Percentiles rank a stretch among this genome's conserved stretches.
Evolutionary conservation across 108 stramenopile species (phyloP).

Genomic region (Pseudonitzschia multiseries): DNA sequence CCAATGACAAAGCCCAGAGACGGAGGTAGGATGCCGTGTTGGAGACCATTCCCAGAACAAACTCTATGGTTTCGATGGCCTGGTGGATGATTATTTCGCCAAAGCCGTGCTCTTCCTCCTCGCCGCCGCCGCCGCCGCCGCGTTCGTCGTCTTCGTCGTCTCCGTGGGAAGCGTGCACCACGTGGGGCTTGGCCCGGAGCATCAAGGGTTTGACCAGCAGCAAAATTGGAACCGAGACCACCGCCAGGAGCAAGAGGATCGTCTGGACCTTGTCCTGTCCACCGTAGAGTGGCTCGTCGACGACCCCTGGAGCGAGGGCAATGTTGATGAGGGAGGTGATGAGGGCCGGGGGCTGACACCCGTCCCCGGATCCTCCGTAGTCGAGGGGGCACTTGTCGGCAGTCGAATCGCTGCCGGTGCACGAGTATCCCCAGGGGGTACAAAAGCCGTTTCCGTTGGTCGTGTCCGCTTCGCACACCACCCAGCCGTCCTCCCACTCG

Average conservation of each 20-base stretch:
- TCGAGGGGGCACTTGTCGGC: conserved; percentile 86
- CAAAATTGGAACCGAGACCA: conserved; percentile 89
- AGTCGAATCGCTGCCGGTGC: conserved; percentile 56
- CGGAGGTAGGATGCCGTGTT: conserved; percentile 99
- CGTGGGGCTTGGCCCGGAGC: conserved; percentile 38
- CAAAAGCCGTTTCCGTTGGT: conserved; percentile 58
- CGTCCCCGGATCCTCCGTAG: conserved; percentile 92
- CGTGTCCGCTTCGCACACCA: conserved; percentile 40
- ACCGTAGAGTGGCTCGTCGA: conserved; percentile 93
- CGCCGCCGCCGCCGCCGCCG: conserved; percentile 46
- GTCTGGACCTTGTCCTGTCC: conserved; percentile 90
- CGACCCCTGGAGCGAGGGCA: conserved; percentile 90
- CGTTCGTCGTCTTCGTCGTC: conserved; percentile 27
- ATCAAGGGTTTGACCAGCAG: conserved; percentile 93
- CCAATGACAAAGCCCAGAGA: conserved; percentile 97
- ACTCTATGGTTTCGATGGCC: conserved; percentile 99
- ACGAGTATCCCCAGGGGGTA: conserved; percentile 81
- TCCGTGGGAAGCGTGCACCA: conserved; percentile 18
- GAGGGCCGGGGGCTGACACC: conserved; percentile 96
- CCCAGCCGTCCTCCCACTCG: conserved; percentile 79
- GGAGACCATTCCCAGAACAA: conserved; percentile 97
- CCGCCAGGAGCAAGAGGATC: conserved; percentile 85
- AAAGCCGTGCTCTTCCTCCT: conserved; percentile 87
- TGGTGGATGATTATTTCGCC: conserved; percentile 95
- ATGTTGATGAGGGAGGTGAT: conserved; percentile 98